Conservation (phyloP, 345 rosid genomes). For the Lagerstroemia speciosa region DNA sequence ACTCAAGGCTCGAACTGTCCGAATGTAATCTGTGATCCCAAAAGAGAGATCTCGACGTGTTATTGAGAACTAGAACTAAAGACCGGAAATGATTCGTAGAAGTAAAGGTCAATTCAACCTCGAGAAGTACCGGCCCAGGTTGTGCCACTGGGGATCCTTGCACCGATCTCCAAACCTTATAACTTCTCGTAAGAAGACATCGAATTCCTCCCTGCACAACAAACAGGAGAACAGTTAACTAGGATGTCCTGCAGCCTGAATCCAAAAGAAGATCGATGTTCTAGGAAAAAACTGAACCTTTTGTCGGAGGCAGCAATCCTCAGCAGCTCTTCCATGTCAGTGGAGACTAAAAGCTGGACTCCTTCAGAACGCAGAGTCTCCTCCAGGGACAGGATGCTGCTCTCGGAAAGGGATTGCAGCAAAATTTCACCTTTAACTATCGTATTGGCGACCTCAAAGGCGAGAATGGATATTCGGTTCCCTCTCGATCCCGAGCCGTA, state of each 20-base stretch:
- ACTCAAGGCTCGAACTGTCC: background rate
- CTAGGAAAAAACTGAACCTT: constrained; percentile 34
- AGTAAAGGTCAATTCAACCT: constrained; percentile 30
- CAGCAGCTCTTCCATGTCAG: constrained; percentile 50
- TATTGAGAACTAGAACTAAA: background rate
- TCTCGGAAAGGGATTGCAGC: constrained; percentile 61
- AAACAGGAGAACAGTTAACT: constrained; percentile 7
- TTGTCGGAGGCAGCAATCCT: constrained; percentile 81
- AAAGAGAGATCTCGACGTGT: background rate
- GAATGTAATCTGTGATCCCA: constrained; percentile 8
- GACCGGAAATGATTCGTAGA: background rate
- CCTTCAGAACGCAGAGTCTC: constrained; percentile 63
- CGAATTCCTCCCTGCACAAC: constrained; percentile 66
- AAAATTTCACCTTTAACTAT: constrained; percentile 66
- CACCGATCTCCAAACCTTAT: constrained; percentile 80
- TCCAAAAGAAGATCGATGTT: background rate
- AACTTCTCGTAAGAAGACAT: constrained; percentile 64
- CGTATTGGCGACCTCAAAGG: constrained; percentile 94
- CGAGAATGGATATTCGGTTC: constrained; percentile 44
- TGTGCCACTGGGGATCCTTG: constrained; percentile 87
- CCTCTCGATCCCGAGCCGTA: constrained; percentile 44
- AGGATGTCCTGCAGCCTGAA: background rate
- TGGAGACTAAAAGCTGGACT: constrained; percentile 60
- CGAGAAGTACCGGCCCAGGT: constrained; percentile 58
- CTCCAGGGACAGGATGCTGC: constrained; percentile 45